These are phyloP conservation scores for Cryptococcus sp. DNA, from an alignment of 1,284 basidiomycete species.

Conservation along the genomic window DNA sequence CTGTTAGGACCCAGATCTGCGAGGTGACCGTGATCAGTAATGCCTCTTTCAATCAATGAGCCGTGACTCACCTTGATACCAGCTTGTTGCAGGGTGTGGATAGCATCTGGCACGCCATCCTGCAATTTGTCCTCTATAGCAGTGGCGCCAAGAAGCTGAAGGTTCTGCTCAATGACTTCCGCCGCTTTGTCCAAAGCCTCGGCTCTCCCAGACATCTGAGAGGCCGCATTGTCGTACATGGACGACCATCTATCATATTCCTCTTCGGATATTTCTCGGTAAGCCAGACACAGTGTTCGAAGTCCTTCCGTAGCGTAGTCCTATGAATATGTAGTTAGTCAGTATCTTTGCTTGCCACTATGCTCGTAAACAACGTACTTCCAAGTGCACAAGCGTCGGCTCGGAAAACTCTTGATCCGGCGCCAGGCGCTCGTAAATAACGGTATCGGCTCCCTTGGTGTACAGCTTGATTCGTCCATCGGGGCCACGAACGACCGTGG, in stretches of 20 bases:
- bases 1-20: slow-evolving; percentile 95
- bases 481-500: slow-evolving; percentile 82
- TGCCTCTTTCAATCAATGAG: neutral
- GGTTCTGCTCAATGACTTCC: slow-evolving; percentile 91
- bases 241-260: slow-evolving; percentile 88
- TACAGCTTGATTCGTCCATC: slow-evolving; percentile 92
- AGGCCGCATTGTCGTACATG: slow-evolving; percentile 88
- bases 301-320: slow-evolving; percentile 97
- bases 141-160: slow-evolving; percentile 91
- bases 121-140: slow-evolving; percentile 99
- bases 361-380: slow-evolving; percentile 59
- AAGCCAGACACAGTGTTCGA: slow-evolving; percentile 94
- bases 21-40: slow-evolving; percentile 11
- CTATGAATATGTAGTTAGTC: slow-evolving; percentile 51
- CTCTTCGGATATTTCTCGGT: slow-evolving; percentile 82
- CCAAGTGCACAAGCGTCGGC: slow-evolving; percentile 83
- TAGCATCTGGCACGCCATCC: slow-evolving; percentile 97
- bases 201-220: slow-evolving; percentile 86
- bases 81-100: slow-evolving; percentile 95
- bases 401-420: slow-evolving; percentile 80
- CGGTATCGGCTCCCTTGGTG: slow-evolving; percentile 97
- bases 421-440: slow-evolving; percentile 85
- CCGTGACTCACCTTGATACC: slow-evolving; percentile 77
- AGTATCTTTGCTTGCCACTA: neutral
- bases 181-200: slow-evolving; percentile 94